Conservation (phyloP, 2,329 filamentous ascomycete species). For the Juglanconis sp. region DNA sequence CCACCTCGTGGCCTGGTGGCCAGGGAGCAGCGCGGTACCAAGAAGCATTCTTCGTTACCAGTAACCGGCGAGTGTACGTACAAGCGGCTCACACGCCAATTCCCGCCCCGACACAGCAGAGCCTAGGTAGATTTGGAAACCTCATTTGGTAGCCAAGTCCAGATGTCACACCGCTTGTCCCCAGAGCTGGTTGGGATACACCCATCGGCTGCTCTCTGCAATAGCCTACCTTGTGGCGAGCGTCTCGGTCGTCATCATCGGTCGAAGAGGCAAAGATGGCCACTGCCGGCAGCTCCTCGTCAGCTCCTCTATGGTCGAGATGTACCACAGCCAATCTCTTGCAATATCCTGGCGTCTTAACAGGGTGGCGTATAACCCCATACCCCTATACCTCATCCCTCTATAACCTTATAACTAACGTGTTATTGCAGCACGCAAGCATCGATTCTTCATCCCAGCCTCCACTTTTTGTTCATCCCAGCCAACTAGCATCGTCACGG, state of each 20-base stretch:
- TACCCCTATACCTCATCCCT: constrained; percentile 1
- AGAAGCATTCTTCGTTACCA: not conserved
- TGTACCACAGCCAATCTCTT: not conserved
- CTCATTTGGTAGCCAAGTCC: not conserved
- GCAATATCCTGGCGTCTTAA: constrained; percentile 3
- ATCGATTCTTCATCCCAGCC: constrained; percentile 4
- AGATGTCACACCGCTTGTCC: not conserved
- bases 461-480: constrained; percentile 6
- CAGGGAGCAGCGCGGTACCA: not conserved
- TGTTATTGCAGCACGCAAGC: constrained; percentile 11
- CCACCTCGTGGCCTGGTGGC: not conserved
- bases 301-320: not conserved
- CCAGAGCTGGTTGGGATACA: no score
- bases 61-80: no score
- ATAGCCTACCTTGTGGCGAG: not conserved
- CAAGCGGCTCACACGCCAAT: not conserved
- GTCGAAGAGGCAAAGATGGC: not conserved
- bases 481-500: constrained; percentile 5
- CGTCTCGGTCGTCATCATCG: not conserved
- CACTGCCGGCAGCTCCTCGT: not conserved
- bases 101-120: no score
- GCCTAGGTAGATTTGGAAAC: not conserved
- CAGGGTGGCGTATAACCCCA: constrained; percentile 6
- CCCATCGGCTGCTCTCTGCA: not conserved
- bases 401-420: constrained; percentile 12